Percentiles rank a stretch among this genome's conserved stretches.
Conservation (phyloP, 1,284 basidiomycete species). For the Heliocybe sulcata region DNA sequence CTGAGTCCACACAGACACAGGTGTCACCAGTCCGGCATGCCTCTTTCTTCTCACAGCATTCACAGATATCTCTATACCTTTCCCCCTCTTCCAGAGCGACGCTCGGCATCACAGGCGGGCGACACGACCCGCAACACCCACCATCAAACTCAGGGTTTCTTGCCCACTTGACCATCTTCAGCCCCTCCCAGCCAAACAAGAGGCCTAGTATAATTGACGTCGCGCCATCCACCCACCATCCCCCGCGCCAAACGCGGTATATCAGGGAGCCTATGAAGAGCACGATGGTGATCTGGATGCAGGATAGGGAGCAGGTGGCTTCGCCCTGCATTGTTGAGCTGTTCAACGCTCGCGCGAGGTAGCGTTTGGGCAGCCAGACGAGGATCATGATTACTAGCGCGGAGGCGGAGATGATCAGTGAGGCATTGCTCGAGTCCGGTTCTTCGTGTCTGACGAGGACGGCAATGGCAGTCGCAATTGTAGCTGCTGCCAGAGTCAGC, state of each 20-base stretch:
- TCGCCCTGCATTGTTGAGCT: conserved; percentile 36
- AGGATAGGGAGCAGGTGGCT: conserved; percentile 32
- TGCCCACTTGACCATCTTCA: conserved; percentile 33
- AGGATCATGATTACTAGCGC: conserved; percentile 30
- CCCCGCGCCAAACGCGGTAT: conserved; percentile 30
- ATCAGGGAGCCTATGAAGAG: conserved; percentile 26
- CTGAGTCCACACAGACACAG: conserved; percentile 10
- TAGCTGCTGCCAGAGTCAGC: conserved; percentile 26
- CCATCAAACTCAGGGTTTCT: conserved; percentile 26
- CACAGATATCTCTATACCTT: conserved; percentile 19
- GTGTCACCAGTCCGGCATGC: conserved; percentile 13
- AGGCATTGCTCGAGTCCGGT: conserved; percentile 29
- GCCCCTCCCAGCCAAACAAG: conserved; percentile 34
- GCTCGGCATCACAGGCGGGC: conserved; percentile 2
- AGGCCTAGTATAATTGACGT: conserved; percentile 31
- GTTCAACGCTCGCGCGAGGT: conserved; percentile 32
- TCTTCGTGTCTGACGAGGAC: conserved; percentile 25
- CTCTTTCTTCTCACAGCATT: conserved; percentile 19
- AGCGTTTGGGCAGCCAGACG: conserved; percentile 37
- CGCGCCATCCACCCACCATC: conserved; percentile 40
- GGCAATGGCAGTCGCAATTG: conserved; percentile 25
- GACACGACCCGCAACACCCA: conserved; percentile 25
- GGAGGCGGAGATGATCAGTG: conserved; percentile 33
- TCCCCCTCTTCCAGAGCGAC: conserved; percentile 11
- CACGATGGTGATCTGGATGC: conserved; percentile 26